These are phyloP conservation scores for Sanghuangporus baumii DNA, from an alignment of 1,284 basidiomycete species.

Conservation along the genomic window DNA sequence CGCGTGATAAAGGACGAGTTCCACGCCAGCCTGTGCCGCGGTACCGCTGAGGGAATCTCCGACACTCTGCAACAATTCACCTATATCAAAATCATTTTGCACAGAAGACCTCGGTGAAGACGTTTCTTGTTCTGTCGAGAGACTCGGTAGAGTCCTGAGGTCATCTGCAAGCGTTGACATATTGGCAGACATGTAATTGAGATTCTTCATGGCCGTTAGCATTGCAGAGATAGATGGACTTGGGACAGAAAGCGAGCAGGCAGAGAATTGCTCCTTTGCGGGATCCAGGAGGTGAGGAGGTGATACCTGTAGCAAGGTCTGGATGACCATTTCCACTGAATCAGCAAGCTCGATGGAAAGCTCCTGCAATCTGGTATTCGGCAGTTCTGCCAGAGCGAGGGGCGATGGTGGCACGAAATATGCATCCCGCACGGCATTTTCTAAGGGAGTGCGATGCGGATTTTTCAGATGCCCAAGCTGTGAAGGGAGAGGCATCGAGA, in stretches of 20 bases:
- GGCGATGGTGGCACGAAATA: slow-evolving; percentile 17
- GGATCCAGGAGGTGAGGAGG: slow-evolving; percentile 86
- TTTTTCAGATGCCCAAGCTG: slow-evolving; percentile 64
- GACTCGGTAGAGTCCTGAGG: slow-evolving; percentile 2
- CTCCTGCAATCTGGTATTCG: slow-evolving; percentile 48
- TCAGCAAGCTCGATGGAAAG: slow-evolving; percentile 81
- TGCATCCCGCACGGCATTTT: slow-evolving; percentile 16
- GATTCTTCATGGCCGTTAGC: slow-evolving; percentile 83
- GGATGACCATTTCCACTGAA: slow-evolving; percentile 80
- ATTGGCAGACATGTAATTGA: slow-evolving; percentile 87
- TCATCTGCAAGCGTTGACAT: slow-evolving; percentile 44
- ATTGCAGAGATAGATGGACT: slow-evolving; percentile 84
- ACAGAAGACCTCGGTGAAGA: slow-evolving; percentile 1
- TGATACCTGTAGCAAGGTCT: slow-evolving; percentile 82
- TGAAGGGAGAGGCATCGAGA: slow-evolving; percentile 65
- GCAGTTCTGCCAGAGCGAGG: slow-evolving; percentile 20
- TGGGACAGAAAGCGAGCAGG: slow-evolving; percentile 79
- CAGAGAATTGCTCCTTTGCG: slow-evolving; percentile 87
- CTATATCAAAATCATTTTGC: slow-evolving; percentile 55
- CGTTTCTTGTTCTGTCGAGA: neutral
- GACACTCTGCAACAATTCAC: slow-evolving; percentile 66
- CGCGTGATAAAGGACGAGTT: slow-evolving; percentile 84
- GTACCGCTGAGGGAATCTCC: slow-evolving; percentile 83
- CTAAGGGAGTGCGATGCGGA: slow-evolving; percentile 39
- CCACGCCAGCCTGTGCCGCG: slow-evolving; percentile 78